These are phyloP conservation scores for Lentinula detonsa DNA, from an alignment of 768 basidiomycete genomes.

Conservation along the genomic window DNA sequence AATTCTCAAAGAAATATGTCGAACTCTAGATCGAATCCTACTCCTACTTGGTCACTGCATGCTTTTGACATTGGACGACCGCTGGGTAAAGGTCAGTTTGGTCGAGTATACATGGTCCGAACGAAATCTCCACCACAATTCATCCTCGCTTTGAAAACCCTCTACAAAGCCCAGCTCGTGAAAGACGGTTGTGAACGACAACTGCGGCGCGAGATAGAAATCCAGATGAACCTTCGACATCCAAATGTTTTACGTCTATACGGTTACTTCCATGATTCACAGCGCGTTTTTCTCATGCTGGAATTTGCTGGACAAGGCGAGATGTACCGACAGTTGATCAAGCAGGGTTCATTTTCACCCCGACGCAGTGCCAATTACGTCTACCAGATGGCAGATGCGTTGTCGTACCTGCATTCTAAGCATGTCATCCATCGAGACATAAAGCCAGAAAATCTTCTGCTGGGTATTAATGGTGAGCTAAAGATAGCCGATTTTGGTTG, in stretches of 20 bases:
- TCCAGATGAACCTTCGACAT: conserved; percentile 93
- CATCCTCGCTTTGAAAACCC: conserved; percentile 95
- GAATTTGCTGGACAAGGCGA: conserved; percentile 98
- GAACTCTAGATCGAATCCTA: conserved; percentile 51
- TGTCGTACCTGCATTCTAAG: conserved; percentile 86
- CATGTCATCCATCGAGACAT: conserved; percentile 99
- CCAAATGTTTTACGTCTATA: conserved; percentile 92
- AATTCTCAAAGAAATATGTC: neutral
- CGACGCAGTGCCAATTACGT: conserved; percentile 84
- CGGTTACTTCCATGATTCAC: conserved; percentile 97
- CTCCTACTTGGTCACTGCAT: conserved; percentile 78
- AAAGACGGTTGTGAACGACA: conserved; percentile 92
- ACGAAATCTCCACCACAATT: conserved; percentile 87
- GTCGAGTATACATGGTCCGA: conserved; percentile 96
- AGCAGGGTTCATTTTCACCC: conserved; percentile 83
- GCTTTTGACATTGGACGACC: conserved; percentile 94
- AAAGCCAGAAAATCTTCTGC: conserved; percentile 94
- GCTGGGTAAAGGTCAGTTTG: conserved; percentile 98
- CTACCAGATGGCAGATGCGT: conserved; percentile 96
- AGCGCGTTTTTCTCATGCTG: conserved; percentile 96
- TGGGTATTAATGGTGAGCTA: conserved; percentile 92
- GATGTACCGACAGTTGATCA: conserved; percentile 91
- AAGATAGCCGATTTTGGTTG: conserved; percentile 99
- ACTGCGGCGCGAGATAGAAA: conserved; percentile 95
- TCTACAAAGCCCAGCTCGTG: conserved; percentile 95